Percentiles rank a stretch among this genome's conserved stretches.
Conservation (phyloP, 148 eudicot species). For the Rhododendron henanense region DNA sequence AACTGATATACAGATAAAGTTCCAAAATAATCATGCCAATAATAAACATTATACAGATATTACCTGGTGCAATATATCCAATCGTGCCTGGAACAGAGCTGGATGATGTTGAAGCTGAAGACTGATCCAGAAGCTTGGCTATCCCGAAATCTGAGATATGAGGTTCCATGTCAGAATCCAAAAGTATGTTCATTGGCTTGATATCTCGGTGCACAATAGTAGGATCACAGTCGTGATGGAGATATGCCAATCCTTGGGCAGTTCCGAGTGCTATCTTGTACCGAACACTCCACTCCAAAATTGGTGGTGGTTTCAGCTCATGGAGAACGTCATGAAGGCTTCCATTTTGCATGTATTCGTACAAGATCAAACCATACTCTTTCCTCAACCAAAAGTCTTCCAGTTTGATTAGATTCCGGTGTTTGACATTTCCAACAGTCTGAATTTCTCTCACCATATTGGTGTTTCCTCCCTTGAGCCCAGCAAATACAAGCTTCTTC, state of each 20-base stretch:
- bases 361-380: slow-evolving; percentile 62
- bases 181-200: slow-evolving; percentile 68
- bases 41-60: neutral
- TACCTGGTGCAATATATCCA: slow-evolving; percentile 97
- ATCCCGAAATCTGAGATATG: slow-evolving; percentile 92
- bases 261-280: slow-evolving; percentile 72
- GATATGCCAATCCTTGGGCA: slow-evolving; percentile 74
- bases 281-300: slow-evolving; percentile 53
- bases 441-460: slow-evolving; percentile 74
- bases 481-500: slow-evolving; percentile 56
- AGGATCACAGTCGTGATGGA: slow-evolving; percentile 78
- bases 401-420: slow-evolving; percentile 59
- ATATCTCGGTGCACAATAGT: slow-evolving; percentile 74
- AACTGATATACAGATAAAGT: neutral
- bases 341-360: slow-evolving; percentile 68
- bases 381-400: slow-evolving; percentile 57
- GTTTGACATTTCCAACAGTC: slow-evolving; percentile 66
- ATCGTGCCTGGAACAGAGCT: slow-evolving; percentile 55
- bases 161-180: slow-evolving; percentile 80
- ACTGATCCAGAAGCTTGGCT: slow-evolving; percentile 66
- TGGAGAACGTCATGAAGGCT: slow-evolving; percentile 75
- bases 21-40: neutral
- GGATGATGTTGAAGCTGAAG: slow-evolving; percentile 35
- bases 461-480: slow-evolving; percentile 24
- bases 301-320: slow-evolving; percentile 22